These are phyloP conservation scores for Fusarium palustre DNA, from an alignment of 2,329 filamentous ascomycete genomes.

Conservation along the genomic window DNA sequence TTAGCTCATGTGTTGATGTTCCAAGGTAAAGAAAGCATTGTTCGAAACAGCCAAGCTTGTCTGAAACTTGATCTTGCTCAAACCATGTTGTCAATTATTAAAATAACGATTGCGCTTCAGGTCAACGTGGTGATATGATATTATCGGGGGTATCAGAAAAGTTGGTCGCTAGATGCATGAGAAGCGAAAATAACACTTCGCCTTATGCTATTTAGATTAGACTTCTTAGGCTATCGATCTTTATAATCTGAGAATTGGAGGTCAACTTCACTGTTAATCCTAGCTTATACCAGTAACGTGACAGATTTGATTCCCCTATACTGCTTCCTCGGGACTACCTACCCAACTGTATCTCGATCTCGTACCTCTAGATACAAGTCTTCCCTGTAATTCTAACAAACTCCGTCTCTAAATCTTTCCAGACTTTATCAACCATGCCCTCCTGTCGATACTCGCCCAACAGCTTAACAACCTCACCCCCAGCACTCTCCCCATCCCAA, in stretches of 20 bases:
- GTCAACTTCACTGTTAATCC: too few species aligned
- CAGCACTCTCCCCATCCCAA: conserved; percentile 40
- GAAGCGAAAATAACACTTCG: too few species aligned
- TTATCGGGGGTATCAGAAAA: too few species aligned
- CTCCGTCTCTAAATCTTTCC: conserved; percentile 42
- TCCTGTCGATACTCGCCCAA: conserved; percentile 34
- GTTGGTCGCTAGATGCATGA: too few species aligned
- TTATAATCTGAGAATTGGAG: too few species aligned
- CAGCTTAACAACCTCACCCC: conserved; percentile 23
- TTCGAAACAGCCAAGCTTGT: not conserved
- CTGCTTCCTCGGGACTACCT: too few species aligned
- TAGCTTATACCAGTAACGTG: too few species aligned
- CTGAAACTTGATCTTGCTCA: not conserved
- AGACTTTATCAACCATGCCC: conserved; percentile 38
- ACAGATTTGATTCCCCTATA: not conserved
- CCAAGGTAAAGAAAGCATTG: not conserved
- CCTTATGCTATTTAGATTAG: too few species aligned
- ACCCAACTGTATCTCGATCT: fast-evolving
- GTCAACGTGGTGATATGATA: not conserved
- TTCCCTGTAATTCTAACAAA: conserved; percentile 38
- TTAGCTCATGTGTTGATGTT: not conserved
- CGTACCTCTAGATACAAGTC: not conserved
- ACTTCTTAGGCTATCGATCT: too few species aligned
- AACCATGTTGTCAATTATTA: not conserved
- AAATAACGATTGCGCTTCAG: too few species aligned